Percentiles rank a stretch among this genome's conserved stretches.
Conservation (phyloP, 1,284 basidiomycete species). For the Pascua guehoae region DNA sequence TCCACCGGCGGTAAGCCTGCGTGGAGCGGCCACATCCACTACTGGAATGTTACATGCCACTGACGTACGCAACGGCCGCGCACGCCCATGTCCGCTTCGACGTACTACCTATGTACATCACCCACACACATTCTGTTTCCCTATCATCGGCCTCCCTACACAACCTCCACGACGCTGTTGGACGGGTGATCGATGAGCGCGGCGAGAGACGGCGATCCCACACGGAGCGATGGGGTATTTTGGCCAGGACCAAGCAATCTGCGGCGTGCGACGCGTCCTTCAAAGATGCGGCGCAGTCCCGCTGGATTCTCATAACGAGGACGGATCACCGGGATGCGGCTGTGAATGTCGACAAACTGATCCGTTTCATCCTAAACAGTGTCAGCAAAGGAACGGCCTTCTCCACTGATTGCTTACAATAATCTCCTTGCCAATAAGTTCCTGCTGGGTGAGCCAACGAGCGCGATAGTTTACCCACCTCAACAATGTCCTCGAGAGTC, state of each 20-base stretch:
- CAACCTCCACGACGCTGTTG: neutral
- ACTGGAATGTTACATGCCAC: too few species aligned
- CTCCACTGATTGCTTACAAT: slow-evolving; percentile 27
- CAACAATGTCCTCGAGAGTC: slow-evolving; percentile 56
- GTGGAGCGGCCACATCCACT: too few species aligned
- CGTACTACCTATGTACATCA: too few species aligned
- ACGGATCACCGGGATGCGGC: slow-evolving; percentile 19
- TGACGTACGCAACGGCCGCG: too few species aligned
- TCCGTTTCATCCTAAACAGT: slow-evolving; percentile 41
- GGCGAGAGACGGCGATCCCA: neutral
- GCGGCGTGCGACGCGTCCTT: slow-evolving; percentile 35
- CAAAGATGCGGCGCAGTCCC: slow-evolving; percentile 37
- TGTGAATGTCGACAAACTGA: slow-evolving; percentile 42
- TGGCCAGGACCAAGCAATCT: slow-evolving; percentile 16
- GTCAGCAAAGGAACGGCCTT: neutral
- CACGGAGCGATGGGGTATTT: neutral
- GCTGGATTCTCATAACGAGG: slow-evolving; percentile 5
- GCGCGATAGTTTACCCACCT: slow-evolving; percentile 36
- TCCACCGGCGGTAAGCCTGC: too few species aligned
- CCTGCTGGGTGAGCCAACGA: slow-evolving; percentile 21
- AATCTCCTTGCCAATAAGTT: slow-evolving; percentile 44
- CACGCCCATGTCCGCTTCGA: too few species aligned
- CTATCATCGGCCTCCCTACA: too few species aligned
- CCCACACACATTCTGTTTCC: too few species aligned
- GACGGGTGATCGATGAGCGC: slow-evolving; percentile 1